phyloP scores from a whole-genome alignment of 2,329 filamentous ascomycete genomes.

The Ceratocystis eucalypticola region DNA sequence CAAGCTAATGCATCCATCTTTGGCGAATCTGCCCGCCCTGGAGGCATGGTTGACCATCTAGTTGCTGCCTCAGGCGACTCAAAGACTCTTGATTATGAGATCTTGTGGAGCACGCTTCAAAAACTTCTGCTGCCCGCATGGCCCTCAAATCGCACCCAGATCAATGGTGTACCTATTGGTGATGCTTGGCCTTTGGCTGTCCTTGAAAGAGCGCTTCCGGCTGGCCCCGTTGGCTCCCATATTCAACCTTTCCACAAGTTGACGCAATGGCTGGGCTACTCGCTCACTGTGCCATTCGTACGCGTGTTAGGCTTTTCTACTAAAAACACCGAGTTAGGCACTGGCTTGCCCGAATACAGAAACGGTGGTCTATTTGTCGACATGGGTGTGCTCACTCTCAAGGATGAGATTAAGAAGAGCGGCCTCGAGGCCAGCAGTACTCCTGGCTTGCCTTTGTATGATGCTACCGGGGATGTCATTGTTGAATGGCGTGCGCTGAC shows the following conservation, averaged over 20 bases:
- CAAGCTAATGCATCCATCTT: constrained; percentile 29
- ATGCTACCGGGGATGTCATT: constrained; percentile 42
- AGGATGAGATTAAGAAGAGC: constrained; percentile 30
- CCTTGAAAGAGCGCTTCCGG: constrained; percentile 19
- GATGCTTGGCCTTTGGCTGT: constrained; percentile 36
- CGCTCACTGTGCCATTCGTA: constrained; percentile 52
- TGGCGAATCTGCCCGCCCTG: constrained; percentile 32
- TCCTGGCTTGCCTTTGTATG: constrained; percentile 34
- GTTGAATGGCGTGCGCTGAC: constrained; percentile 50
- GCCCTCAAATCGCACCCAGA: constrained; percentile 39
- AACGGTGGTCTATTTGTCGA: constrained; percentile 59
- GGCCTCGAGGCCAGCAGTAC: constrained; percentile 31
- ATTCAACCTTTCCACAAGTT: constrained; percentile 48
- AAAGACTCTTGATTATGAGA: constrained; percentile 27
- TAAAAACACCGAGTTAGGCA: constrained; percentile 42
- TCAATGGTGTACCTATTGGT: constrained; percentile 33
- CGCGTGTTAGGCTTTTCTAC: constrained; percentile 39
- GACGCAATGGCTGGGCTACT: constrained; percentile 62
- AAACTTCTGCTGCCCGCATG: constrained; percentile 35
- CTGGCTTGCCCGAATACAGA: constrained; percentile 57
- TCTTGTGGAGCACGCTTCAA: constrained; percentile 34
- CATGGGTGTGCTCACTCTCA: constrained; percentile 39
- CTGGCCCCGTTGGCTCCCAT: constrained; percentile 1
- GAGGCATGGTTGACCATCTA: constrained; percentile 35
- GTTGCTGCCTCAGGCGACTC: constrained; percentile 23